A percentile compares a stretch with the other conserved stretches of the same genome.
Evolutionary conservation across 2,329 filamentous ascomycete genomes (phyloP).

Genomic region (Boeremia lycopersici): DNA sequence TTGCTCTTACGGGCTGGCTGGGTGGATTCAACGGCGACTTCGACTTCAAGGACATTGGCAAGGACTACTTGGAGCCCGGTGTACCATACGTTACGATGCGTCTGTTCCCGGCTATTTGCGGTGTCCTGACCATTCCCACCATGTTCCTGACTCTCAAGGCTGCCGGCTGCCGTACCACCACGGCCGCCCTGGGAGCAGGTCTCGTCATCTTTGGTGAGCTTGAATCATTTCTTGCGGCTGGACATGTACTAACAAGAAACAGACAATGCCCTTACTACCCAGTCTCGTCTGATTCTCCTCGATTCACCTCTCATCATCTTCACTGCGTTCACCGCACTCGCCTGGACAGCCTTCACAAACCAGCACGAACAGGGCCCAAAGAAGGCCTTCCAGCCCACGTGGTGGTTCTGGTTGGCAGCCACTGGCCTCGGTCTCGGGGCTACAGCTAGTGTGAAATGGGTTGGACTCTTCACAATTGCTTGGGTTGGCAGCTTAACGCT

Average conservation of each 20-base stretch:
- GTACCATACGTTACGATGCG: constrained; percentile 99
- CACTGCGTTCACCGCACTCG: constrained; percentile 87
- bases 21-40: constrained; percentile 95
- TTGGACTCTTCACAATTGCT: constrained; percentile 96
- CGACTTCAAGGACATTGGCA: constrained; percentile 99
- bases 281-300: constrained; percentile 92
- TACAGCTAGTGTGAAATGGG: constrained; percentile 97
- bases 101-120: constrained; percentile 86
- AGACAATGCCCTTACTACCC: constrained; percentile 96
- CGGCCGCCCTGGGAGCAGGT: constrained; percentile 79
- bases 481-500: constrained; percentile 94
- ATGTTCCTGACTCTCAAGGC: constrained; percentile 97
- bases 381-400: constrained; percentile 84
- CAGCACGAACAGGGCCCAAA: constrained; percentile 91
- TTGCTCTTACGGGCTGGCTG: constrained; percentile 91
- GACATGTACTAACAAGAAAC: constrained; percentile 24
- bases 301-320: constrained; percentile 94
- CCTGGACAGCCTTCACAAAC: constrained; percentile 93
- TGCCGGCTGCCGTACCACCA: constrained; percentile 83
- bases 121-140: constrained; percentile 83
- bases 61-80: constrained; percentile 92
- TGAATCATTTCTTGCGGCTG: background rate
- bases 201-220: constrained; percentile 85
- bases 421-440: constrained; percentile 88
- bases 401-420: constrained; percentile 97